Evolutionary conservation across 2,329 filamentous ascomycete species (phyloP).

Genomic region (Aureobasidium subglaciale): DNA sequence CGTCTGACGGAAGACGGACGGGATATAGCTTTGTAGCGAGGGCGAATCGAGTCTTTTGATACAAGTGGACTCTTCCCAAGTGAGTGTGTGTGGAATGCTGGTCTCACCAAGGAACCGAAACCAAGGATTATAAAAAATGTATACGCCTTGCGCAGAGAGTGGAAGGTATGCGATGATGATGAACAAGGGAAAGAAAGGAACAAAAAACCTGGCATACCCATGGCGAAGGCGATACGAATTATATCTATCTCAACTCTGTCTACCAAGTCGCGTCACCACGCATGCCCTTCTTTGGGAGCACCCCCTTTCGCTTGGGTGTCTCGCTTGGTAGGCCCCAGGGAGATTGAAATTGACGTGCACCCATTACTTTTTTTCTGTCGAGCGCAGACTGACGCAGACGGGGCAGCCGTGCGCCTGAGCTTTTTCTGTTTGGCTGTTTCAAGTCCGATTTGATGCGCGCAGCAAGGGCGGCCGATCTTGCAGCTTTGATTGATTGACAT

Average conservation of each 20-base stretch:
- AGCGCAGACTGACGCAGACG: constrained; percentile 16
- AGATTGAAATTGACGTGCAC: constrained; percentile 15
- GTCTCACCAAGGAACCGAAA: constrained; percentile 10
- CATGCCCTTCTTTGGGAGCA: constrained; percentile 1
- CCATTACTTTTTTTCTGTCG: constrained; percentile 15
- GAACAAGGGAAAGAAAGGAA: constrained; percentile 6
- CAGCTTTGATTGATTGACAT: constrained; percentile 14
- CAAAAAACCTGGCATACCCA: constrained; percentile 9
- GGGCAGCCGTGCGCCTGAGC: constrained; percentile 13
- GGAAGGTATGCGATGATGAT: constrained; percentile 10
- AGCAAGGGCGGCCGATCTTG: constrained; percentile 15
- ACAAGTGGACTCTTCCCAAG: constrained; percentile 6
- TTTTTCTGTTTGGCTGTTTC: constrained; percentile 17
- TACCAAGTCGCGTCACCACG: constrained; percentile 11
- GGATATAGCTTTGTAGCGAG: constrained; percentile 4
- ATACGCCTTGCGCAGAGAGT: constrained; percentile 14
- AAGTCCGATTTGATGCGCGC: constrained; percentile 11
- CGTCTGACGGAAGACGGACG: constrained; percentile 1
- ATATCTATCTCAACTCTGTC: constrained; percentile 11
- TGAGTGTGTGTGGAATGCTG: constrained; percentile 14
- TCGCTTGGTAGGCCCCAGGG: constrained; percentile 13
- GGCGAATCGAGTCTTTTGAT: constrained; percentile 10
- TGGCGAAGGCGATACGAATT: constrained; percentile 12
- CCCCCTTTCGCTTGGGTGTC: constrained; percentile 12
- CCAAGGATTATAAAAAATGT: constrained; percentile 12